Evolutionary conservation across 2,329 filamentous ascomycete species (phyloP).

Genomic region (Sclerotinia trifoliorum): DNA sequence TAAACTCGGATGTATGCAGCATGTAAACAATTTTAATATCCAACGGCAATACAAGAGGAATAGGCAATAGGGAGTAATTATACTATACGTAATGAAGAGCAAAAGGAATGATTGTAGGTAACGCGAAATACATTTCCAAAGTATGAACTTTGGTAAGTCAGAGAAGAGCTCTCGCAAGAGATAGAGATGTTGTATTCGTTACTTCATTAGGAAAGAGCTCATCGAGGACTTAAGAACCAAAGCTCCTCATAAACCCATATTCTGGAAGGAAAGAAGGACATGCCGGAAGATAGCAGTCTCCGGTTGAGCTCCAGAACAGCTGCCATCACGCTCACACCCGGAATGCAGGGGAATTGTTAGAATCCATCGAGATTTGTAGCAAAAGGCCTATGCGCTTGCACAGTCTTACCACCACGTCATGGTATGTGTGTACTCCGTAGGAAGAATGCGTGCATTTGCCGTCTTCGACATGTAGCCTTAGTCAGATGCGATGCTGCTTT

Average conservation of each 20-base stretch:
- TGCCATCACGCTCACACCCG: not conserved
- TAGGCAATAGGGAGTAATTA: not conserved
- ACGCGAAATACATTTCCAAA: constrained; percentile 8
- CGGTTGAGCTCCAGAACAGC: not conserved
- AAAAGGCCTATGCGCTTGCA: not conserved
- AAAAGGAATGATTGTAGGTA: constrained; percentile 6
- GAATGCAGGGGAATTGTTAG: rapidly evolving
- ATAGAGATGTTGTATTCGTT: no score
- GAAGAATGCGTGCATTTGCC: not conserved
- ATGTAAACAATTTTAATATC: not conserved
- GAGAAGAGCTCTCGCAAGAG: not conserved
- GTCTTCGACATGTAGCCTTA: not conserved
- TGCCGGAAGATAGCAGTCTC: not conserved
- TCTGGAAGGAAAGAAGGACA: not conserved
- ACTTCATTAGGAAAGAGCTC: not conserved
- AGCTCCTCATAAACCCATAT: not conserved
- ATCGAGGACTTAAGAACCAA: not conserved
- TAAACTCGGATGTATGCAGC: not conserved
- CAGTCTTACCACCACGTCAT: not conserved
- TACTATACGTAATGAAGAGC: not conserved
- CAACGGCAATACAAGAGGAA: not conserved
- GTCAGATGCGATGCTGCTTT: not conserved
- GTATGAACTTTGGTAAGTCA: not conserved
- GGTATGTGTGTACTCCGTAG: no score
- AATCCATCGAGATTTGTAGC: not conserved